Base-by-base conservation (phyloP, 2,329 filamentous ascomycete species). In the Pyrenochaeta sp. region DNA sequence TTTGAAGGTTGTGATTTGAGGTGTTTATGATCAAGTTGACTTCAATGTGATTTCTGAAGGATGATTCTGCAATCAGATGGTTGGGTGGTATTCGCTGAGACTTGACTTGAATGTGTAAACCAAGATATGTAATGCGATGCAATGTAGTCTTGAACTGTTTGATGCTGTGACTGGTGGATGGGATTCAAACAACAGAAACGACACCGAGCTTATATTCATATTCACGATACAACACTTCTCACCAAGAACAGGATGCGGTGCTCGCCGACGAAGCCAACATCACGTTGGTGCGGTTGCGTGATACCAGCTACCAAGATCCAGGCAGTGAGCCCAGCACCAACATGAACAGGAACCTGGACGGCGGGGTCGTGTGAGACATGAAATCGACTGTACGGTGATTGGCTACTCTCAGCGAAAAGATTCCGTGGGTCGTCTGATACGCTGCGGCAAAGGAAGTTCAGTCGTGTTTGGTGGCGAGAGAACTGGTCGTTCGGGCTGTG, bases 381-480 rank as follows among this genome's bases (percentile, higher is more conserved):
- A 18, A 18, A 44, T 20, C 27, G n/a, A 17, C 9, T 11, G 3
- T 3, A 17, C 14, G n/a, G 10, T 44, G 45, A 61, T 61, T 64
- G 58, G 61, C 35, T 43, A 11, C 9, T 6, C 3, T 14, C 7
- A 7, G 5, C 5, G 37, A 9, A n/a, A 37, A 15, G 15, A 20
- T 29, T 23, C 14, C 30, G 23, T 27, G n/a, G 39, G 54, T 66
- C 65, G 61, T 48, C 56, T 58, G 58, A 65, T 61, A 45, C 32
- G 21, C 17, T 27, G 23, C 15, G 27, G 36, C 33, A 36, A 35
- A 42, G 52, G 51, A 51, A 39, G 51, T 21, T 36, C 30, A 30
- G 42, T 4, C 4, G 23, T 27, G 23, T 27, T 27, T 27, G 63
- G 66, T 68, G 66, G 66, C 58, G 66, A 68, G 63, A 66, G 33